A percentile compares a stretch with the other conserved stretches of the same genome.
Evolutionary conservation across 495 filamentous ascomycete species (phyloP).

Genomic region (Saxophila tyrrhenica): DNA sequence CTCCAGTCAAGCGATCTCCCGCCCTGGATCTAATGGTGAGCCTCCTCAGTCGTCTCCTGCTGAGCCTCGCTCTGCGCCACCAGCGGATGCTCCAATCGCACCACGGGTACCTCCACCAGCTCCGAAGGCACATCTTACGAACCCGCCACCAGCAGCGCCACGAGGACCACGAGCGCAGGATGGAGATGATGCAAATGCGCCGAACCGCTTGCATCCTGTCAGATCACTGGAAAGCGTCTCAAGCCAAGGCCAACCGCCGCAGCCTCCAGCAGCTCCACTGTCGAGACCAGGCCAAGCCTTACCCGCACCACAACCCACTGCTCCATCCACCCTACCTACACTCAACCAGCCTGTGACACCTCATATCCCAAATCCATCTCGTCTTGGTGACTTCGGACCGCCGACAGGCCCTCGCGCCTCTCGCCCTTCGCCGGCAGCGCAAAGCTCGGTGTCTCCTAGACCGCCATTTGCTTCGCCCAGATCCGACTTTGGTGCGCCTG

Average conservation of each 20-base stretch:
- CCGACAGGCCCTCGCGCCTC: conserved; percentile 19
- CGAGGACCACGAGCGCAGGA: conserved; percentile 23
- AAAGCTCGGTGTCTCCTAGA: conserved; percentile 13
- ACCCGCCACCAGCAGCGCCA: conserved; percentile 25
- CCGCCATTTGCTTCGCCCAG: conserved; percentile 13
- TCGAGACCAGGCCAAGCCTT: no score
- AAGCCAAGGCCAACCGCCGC: background rate
- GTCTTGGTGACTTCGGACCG: conserved; percentile 5
- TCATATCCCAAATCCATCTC: background rate
- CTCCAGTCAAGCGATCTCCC: background rate
- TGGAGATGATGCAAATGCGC: background rate
- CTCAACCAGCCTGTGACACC: conserved; percentile 11
- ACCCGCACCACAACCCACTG: no score
- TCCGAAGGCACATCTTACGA: conserved; percentile 9
- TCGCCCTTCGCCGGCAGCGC: conserved; percentile 24
- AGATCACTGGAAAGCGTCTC: conserved; percentile 10
- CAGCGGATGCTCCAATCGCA: conserved; percentile 8
- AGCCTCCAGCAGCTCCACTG: no score
- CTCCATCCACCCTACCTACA: conserved; percentile 3
- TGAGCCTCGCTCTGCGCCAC: background rate
- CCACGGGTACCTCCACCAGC: conserved; percentile 6
- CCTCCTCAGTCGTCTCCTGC: background rate
- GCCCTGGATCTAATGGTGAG: background rate
- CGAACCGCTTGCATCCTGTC: conserved; percentile 9
- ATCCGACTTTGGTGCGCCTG: conserved; percentile 2